A percentile compares a stretch with the other conserved stretches of the same genome.
phyloP scores from a whole-genome alignment of 768 basidiomycete species.

The Rhizopogon rudus region DNA sequence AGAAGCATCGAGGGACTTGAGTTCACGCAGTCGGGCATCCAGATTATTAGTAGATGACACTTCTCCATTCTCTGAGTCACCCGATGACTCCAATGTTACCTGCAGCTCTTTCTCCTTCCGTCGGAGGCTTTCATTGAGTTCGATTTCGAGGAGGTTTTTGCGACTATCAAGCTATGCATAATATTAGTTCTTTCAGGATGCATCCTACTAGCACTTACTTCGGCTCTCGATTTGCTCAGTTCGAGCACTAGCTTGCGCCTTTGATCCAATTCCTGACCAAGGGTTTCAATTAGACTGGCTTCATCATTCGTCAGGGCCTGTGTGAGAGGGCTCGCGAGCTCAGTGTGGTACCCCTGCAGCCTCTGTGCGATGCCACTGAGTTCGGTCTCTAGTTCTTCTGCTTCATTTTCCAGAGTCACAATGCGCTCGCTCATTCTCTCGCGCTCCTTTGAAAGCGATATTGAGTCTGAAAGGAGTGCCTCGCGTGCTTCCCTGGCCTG shows the following conservation, averaged over 20 bases:
- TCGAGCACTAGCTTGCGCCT: constrained; percentile 68
- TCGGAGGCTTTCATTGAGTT: constrained; percentile 84
- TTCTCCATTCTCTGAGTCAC: constrained; percentile 52
- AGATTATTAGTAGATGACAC: constrained; percentile 61
- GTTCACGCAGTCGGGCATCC: constrained; percentile 62
- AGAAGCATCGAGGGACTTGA: constrained; percentile 58
- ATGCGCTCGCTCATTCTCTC: constrained; percentile 63
- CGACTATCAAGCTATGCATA: constrained; percentile 46
- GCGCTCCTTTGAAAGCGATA: constrained; percentile 56
- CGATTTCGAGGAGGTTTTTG: constrained; percentile 85
- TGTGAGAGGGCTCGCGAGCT: constrained; percentile 71
- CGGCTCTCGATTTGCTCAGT: constrained; percentile 59
- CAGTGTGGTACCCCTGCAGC: constrained; percentile 57
- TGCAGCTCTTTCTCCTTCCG: constrained; percentile 77
- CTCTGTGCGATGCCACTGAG: constrained; percentile 56
- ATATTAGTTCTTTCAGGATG: neutral
- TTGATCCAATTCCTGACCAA: constrained; percentile 74
- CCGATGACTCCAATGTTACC: constrained; percentile 70
- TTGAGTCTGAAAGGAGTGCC: constrained; percentile 57
- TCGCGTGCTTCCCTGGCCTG: constrained; percentile 68
- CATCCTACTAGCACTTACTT: constrained; percentile 43
- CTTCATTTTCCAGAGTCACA: constrained; percentile 57
- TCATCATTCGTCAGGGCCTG: constrained; percentile 74
- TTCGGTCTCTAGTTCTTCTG: constrained; percentile 72
- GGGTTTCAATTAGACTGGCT: constrained; percentile 52